Conservation (phyloP, 176 grass and related monocot genomes). For the Saccharum spontaneum region DNA sequence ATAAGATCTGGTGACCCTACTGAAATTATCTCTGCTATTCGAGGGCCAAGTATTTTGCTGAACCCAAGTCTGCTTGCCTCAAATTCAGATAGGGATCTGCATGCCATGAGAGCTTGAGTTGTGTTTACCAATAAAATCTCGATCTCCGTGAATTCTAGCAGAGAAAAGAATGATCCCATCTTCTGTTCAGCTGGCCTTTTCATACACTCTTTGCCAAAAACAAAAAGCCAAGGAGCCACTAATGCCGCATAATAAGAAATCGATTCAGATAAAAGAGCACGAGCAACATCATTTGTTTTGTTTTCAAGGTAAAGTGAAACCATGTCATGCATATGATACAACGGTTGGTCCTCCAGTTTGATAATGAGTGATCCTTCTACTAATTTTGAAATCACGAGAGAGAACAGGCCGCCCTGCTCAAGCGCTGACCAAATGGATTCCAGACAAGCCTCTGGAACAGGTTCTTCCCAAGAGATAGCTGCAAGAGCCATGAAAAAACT, state of each 20-base stretch:
- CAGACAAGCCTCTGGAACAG: slow-evolving; percentile 75
- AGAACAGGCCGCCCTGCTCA: slow-evolving; percentile 57
- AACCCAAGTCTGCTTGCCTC: slow-evolving; percentile 59
- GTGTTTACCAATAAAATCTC: slow-evolving; percentile 53
- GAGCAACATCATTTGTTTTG: slow-evolving; percentile 47
- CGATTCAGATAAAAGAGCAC: slow-evolving; percentile 48
- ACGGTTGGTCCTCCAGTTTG: slow-evolving; percentile 62
- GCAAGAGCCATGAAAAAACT: slow-evolving; percentile 65
- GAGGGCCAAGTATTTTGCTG: slow-evolving; percentile 57
- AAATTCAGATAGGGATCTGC: slow-evolving; percentile 70
- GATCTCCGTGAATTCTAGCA: slow-evolving; percentile 47
- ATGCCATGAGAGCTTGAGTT: slow-evolving; percentile 66
- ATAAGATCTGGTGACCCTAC: slow-evolving; percentile 46
- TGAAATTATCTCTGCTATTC: slow-evolving; percentile 60
- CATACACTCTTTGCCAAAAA: slow-evolving; percentile 65
- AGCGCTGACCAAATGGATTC: slow-evolving; percentile 70
- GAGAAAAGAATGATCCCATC: slow-evolving; percentile 54
- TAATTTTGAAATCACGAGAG: slow-evolving; percentile 66
- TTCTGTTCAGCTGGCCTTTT: slow-evolving; percentile 55
- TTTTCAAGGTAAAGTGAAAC: slow-evolving; percentile 73
- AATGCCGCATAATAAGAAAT: slow-evolving; percentile 50
- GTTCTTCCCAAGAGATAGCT: slow-evolving; percentile 66
- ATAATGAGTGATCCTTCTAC: slow-evolving; percentile 82
- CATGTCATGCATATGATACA: slow-evolving; percentile 90
- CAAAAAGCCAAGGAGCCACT: slow-evolving; percentile 72